Evolutionary conservation across 345 rosid genomes (phyloP), one percentile per base, ranked within the genome.

Genomic region (Lepidium sativum): DNA sequence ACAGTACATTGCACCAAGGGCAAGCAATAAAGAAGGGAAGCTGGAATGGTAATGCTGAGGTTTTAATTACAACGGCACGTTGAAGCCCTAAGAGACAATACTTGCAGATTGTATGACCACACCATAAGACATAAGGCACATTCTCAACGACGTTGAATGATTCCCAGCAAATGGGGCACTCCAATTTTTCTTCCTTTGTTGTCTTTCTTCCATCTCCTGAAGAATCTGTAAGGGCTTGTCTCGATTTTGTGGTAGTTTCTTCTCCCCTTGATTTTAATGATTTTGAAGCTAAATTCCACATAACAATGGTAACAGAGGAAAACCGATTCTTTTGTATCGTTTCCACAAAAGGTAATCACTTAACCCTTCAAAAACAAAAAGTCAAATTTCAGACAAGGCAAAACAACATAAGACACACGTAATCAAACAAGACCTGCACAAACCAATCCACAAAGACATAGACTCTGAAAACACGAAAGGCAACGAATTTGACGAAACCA

Each of bases 101-200:
- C 69, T 80, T 80, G 70, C 92, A 86, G 27, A 86, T 70, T 14
- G 89, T 82, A 54, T 86, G 92, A 55, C 92, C 92, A 52, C 92
- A 86, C 92, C 89, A 86, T 51, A 84, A 64, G 63, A 84, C 86
- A 64, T 80, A 77, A 14, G 92, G 89, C 66, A 82, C 72, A 63
- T 84, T 86, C 75, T 86, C 92, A 25, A 82, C 79, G 38, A 86
- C 76, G 21, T 86, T 82, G 80, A 86, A 84, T 51, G 82, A 77
- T 71, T 86, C 89, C 85, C 87, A 84, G 67, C 94, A 86, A 41
- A 86, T 73, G 0, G 94, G 86, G 69, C 94, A 86, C 60, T 86
- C 94, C 65, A 84, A 56, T 58, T 66, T 80, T 29, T 84, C 85
- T 27, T 78, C 94, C 8, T 66, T 59, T 25, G 54, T 32, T 9